These are phyloP conservation scores for Acer campestre DNA, from an alignment of 345 rosid species.

Conservation along the genomic window DNA sequence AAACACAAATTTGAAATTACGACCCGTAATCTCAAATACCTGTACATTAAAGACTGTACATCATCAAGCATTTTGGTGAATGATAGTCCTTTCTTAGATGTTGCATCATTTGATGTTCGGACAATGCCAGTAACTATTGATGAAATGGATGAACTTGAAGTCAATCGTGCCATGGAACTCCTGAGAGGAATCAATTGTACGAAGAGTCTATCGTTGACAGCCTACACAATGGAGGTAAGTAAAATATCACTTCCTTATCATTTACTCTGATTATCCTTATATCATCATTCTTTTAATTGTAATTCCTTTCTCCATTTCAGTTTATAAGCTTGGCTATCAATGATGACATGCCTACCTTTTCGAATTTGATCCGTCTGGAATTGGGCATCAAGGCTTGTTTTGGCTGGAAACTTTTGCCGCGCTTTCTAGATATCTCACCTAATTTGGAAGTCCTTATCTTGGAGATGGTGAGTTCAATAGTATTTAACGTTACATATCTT, in stretches of 20 bases:
- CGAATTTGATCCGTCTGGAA: not conserved
- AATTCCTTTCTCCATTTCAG: not conserved
- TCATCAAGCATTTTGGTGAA: not conserved
- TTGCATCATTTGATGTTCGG: not conserved
- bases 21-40: not conserved
- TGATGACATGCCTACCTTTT: not conserved
- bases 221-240: not conserved
- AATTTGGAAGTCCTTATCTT: constrained; percentile 3
- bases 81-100: not conserved
- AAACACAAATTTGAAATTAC: not conserved
- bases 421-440: not conserved
- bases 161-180: not conserved
- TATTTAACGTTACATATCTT: not conserved
- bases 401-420: not conserved
- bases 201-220: not conserved
- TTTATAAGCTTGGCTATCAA: not conserved
- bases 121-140: no score
- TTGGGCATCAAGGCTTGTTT: no score
- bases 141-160: not conserved
- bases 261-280: not conserved
- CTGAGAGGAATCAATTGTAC: not conserved
- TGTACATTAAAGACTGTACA: not conserved
- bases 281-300: not conserved
- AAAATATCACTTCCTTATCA: not conserved
- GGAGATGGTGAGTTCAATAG: not conserved